phyloP scores from a whole-genome alignment of 345 rosid genomes.

The Physaria fendleri region DNA sequence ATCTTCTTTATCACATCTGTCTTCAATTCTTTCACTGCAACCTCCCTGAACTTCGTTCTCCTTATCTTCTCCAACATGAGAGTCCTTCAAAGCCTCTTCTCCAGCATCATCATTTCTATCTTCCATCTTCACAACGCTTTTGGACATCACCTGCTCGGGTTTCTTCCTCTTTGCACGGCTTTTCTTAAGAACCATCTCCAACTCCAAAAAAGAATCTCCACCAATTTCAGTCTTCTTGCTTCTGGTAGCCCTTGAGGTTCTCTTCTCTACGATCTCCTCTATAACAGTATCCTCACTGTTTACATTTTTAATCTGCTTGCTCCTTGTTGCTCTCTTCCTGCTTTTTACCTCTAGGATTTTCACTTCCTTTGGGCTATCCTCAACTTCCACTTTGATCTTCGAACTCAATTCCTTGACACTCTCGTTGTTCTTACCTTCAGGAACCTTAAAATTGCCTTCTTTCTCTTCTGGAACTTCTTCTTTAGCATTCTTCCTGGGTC shows the following conservation, averaged over 20 bases:
- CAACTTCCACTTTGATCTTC: constrained; percentile 22
- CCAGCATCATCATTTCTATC: neutral
- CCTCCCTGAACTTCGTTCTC: neutral
- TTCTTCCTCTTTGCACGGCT: constrained; percentile 23
- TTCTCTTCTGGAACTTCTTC: constrained; percentile 20
- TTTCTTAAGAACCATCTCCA: constrained; percentile 20
- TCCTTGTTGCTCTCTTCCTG: constrained; percentile 29
- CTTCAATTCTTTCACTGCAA: neutral
- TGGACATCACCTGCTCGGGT: neutral
- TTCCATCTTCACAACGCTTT: constrained; percentile 7
- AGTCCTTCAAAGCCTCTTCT: neutral
- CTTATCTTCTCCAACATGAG: neutral
- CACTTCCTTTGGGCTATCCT: constrained; percentile 10
- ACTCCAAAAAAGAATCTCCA: constrained; percentile 16
- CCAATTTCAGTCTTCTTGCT: constrained; percentile 27
- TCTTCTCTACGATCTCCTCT: neutral
- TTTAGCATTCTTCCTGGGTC: neutral
- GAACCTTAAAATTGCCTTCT: constrained; percentile 18
- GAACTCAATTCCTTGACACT: constrained; percentile 13
- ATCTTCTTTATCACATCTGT: neutral
- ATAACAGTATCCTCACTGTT: neutral
- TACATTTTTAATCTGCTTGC: constrained; percentile 16
- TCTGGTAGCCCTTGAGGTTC: constrained; percentile 34
- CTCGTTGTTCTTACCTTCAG: constrained; percentile 16
- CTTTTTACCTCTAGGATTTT: neutral